phyloP scores from a whole-genome alignment of 2,329 filamentous ascomycete species.

The Xylariales sp. region DNA sequence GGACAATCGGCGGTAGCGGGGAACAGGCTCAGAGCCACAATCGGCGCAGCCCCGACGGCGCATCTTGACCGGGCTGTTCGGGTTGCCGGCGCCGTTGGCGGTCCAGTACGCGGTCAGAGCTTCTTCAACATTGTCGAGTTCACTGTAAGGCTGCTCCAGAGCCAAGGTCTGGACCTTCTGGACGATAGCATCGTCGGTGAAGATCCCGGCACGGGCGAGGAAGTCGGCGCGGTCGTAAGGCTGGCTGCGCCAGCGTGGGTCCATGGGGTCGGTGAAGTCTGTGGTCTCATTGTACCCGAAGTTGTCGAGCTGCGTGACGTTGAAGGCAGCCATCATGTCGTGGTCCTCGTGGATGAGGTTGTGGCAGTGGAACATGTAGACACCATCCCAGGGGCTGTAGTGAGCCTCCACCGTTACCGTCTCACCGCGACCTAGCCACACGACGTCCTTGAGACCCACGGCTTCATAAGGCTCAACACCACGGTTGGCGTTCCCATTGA shows the following conservation, averaged over 20 bases:
- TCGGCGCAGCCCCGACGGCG: too few species aligned
- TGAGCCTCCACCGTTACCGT: conserved; percentile 44
- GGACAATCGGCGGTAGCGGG: too few species aligned
- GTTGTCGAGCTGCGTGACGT: conserved; percentile 31
- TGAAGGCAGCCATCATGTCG: conserved; percentile 44
- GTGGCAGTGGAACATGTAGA: conserved; percentile 46
- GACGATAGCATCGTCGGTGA: conserved; percentile 20
- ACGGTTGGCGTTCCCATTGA: conserved; percentile 30
- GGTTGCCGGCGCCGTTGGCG: neutral
- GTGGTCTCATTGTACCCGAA: conserved; percentile 34
- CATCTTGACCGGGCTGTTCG: too few species aligned
- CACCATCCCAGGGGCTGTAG: conserved; percentile 31
- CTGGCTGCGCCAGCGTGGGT: conserved; percentile 28
- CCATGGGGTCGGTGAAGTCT: conserved; percentile 33
- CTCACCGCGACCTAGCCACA: conserved; percentile 48
- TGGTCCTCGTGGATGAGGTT: conserved; percentile 41
- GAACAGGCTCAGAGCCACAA: too few species aligned
- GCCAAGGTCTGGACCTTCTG: conserved; percentile 26
- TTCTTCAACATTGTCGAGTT: conserved; percentile 23
- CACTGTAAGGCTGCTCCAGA: conserved; percentile 26
- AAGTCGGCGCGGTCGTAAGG: too few species aligned
- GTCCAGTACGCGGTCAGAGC: conserved; percentile 18
- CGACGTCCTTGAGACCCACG: conserved; percentile 51
- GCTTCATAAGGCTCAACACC: conserved; percentile 46
- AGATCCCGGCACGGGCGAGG: conserved; percentile 16